phyloP scores from a whole-genome alignment of 331 rosid species.

The Phaseolus coccineus region DNA sequence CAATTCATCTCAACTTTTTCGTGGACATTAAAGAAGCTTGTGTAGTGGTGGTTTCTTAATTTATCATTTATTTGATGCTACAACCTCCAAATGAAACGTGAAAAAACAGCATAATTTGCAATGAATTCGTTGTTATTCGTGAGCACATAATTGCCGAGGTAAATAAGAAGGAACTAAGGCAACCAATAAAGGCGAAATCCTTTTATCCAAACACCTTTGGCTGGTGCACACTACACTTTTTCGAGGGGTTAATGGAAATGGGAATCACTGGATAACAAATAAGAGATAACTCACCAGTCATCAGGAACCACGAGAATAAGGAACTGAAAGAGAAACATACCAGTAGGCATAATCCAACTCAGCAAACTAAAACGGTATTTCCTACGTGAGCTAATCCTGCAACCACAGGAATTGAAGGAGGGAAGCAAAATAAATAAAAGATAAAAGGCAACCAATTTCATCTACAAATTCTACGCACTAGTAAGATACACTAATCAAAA shows the following conservation, averaged over 20 bases:
- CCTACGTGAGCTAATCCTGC: slow-evolving; percentile 75
- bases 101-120: slow-evolving; percentile 19
- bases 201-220: slow-evolving; percentile 34
- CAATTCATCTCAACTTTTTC: background rate
- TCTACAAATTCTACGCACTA: slow-evolving; percentile 33
- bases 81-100: background rate
- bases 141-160: slow-evolving; percentile 3
- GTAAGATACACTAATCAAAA: slow-evolving; percentile 14
- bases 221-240: slow-evolving; percentile 18
- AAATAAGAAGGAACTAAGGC: background rate
- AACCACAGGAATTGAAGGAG: slow-evolving; percentile 62
- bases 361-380: slow-evolving; percentile 55
- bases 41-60: background rate
- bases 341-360: slow-evolving; percentile 58
- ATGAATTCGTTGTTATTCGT: background rate
- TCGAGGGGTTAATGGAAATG: background rate
- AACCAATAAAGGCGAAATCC: background rate
- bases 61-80: background rate
- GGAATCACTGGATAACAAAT: slow-evolving; percentile 18
- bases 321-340: slow-evolving; percentile 59
- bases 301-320: background rate
- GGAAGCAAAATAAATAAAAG: slow-evolving; percentile 45
- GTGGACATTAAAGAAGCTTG: background rate
- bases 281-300: slow-evolving; percentile 8
- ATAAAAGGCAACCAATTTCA: slow-evolving; percentile 22